Conservation (phyloP, 441 rosid species). For the Erodium texanum region DNA sequence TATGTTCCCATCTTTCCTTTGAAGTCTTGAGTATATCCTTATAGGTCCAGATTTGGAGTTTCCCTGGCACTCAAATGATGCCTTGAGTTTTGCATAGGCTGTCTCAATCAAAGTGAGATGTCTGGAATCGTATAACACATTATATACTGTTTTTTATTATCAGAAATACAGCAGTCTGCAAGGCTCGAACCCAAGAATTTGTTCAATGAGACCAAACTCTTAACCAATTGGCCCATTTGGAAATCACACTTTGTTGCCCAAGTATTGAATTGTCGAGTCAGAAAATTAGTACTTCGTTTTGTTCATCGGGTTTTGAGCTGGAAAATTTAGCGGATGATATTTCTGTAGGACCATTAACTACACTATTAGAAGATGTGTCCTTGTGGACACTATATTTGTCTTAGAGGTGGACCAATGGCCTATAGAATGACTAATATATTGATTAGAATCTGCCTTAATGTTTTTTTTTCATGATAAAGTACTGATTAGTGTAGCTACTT, state of each 20-base stretch:
- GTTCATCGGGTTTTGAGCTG: not conserved
- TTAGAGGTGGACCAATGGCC: not conserved
- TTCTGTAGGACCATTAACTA: not conserved
- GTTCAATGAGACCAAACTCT: not conserved
- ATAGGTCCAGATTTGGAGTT: not conserved
- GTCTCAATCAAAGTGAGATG: not conserved
- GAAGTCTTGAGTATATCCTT: not conserved
- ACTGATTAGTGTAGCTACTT: not conserved
- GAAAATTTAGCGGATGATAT: not conserved
- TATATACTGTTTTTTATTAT: not conserved
- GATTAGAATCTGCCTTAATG: not conserved
- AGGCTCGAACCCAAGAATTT: not conserved
- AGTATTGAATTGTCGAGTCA: not conserved
- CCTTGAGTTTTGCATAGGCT: not conserved
- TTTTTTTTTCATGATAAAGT: not conserved
- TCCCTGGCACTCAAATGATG: not conserved
- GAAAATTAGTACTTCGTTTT: not conserved
- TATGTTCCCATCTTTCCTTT: not conserved
- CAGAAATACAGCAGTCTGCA: not conserved
- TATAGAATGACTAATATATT: not conserved
- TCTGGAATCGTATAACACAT: not conserved
- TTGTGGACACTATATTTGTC: constrained; percentile 2
- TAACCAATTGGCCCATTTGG: not conserved
- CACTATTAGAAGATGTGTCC: not conserved
- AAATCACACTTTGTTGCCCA: not conserved